phyloP scores from a whole-genome alignment of 2,329 filamentous ascomycete species.

The Neofusicoccum kwambonambiense region DNA sequence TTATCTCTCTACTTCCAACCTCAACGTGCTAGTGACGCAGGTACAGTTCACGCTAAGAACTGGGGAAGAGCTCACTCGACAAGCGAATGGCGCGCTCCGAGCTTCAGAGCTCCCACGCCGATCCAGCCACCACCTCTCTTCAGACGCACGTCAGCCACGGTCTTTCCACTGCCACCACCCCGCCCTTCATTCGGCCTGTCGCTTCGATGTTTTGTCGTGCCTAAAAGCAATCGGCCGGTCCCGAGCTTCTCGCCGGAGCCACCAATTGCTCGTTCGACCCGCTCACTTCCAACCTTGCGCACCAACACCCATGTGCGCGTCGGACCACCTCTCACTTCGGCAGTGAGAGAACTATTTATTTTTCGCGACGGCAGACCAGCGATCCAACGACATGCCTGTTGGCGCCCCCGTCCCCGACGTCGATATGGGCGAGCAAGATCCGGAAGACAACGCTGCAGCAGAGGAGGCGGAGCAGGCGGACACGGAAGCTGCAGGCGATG shows the following conservation, averaged over 20 bases:
- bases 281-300: no score
- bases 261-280: no score
- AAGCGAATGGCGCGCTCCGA: background rate
- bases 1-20: background rate
- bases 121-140: background rate
- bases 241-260: no score
- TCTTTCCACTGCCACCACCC: background rate
- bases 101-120: background rate
- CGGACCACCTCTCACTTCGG: no score
- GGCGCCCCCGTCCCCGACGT: slow-evolving; percentile 44
- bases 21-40: background rate
- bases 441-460: slow-evolving; percentile 20
- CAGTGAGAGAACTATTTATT: no score
- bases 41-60: background rate
- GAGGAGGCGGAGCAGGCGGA: slow-evolving; percentile 20
- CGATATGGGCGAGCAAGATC: slow-evolving; percentile 45
- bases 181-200: background rate
- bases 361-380: slow-evolving; percentile 31
- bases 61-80: background rate
- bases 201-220: background rate
- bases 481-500: slow-evolving; percentile 20
- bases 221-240: background rate
- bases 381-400: slow-evolving; percentile 25
- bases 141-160: background rate
- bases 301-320: no score